phyloP scores from a whole-genome alignment of 1,139 yeast species.

The Torulaspora globosa region DNA sequence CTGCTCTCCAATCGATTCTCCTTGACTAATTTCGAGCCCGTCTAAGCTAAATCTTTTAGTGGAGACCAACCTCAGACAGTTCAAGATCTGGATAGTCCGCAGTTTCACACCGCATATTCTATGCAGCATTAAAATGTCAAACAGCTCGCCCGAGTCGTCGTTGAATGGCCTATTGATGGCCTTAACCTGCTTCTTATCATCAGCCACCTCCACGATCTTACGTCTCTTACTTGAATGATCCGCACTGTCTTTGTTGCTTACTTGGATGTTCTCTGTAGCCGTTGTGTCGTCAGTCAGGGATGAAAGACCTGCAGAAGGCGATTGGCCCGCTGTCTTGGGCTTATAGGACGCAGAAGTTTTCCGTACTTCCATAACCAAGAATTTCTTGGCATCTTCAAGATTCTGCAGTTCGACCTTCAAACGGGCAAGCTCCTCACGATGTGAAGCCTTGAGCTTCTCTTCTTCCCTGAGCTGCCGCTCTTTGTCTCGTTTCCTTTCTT shows the following conservation, averaged over 20 bases:
- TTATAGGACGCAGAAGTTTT: constrained; percentile 12
- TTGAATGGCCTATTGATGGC: constrained; percentile 22
- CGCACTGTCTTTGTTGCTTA: constrained; percentile 31
- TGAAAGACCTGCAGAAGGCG: constrained; percentile 9
- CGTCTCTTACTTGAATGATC: constrained; percentile 22
- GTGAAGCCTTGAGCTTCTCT: constrained; percentile 42
- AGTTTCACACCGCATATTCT: constrained; percentile 48
- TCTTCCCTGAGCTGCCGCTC: constrained; percentile 43
- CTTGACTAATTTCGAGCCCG: constrained; percentile 35
- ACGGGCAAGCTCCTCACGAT: constrained; percentile 44
- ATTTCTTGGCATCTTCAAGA: constrained; percentile 68
- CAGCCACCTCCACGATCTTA: constrained; percentile 23
- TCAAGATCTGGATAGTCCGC: constrained; percentile 49
- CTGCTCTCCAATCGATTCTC: constrained; percentile 34
- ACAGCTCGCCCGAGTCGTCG: constrained; percentile 42
- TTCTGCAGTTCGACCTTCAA: constrained; percentile 48
- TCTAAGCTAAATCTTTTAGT: constrained; percentile 38
- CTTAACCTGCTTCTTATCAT: constrained; percentile 18
- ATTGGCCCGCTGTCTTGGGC: constrained; percentile 9
- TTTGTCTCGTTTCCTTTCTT: constrained; percentile 32
- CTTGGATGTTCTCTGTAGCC: constrained; percentile 7
- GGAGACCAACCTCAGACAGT: constrained; percentile 43
- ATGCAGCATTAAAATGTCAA: constrained; percentile 40
- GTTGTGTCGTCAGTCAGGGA: constrained; percentile 8
- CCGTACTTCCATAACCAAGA: constrained; percentile 46